A percentile compares a stretch with the other conserved stretches of the same genome.
Evolutionary conservation across 176 grass and related monocot genomes (phyloP).

Genomic region (Carex littledalei): DNA sequence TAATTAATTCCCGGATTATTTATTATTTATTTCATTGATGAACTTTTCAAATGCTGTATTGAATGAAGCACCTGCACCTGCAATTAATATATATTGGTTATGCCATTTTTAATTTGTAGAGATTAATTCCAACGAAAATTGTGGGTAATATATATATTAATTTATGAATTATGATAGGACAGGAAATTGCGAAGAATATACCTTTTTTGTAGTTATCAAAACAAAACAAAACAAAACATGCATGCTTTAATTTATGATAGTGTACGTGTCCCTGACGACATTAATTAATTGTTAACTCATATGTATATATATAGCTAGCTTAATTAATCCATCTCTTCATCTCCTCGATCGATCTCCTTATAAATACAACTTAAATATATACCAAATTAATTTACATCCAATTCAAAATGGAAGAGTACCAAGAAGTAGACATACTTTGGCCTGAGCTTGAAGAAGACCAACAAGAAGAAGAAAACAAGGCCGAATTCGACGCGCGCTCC

Average conservation of each 20-base stretch:
- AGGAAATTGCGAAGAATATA: not conserved
- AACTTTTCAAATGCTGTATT: not conserved
- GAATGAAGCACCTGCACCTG: not conserved
- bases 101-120: not conserved
- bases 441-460: not conserved
- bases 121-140: not conserved
- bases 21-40: not conserved
- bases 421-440: conserved; percentile 66
- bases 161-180: not conserved
- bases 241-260: not conserved
- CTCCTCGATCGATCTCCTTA: not conserved
- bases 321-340: not conserved
- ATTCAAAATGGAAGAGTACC: conserved; percentile 44
- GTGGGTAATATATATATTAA: not conserved
- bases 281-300: not conserved
- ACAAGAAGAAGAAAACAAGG: not conserved
- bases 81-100: not conserved
- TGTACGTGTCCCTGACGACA: not conserved
- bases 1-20: not conserved
- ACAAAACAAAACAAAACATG: no score
- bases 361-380: not conserved
- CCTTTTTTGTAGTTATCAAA: not conserved
- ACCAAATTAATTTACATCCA: not conserved
- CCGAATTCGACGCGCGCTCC: not conserved
- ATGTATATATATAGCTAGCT: not conserved